Conservation (phyloP, 1,284 basidiomycete genomes). For the Trichosporon sp. region DNA sequence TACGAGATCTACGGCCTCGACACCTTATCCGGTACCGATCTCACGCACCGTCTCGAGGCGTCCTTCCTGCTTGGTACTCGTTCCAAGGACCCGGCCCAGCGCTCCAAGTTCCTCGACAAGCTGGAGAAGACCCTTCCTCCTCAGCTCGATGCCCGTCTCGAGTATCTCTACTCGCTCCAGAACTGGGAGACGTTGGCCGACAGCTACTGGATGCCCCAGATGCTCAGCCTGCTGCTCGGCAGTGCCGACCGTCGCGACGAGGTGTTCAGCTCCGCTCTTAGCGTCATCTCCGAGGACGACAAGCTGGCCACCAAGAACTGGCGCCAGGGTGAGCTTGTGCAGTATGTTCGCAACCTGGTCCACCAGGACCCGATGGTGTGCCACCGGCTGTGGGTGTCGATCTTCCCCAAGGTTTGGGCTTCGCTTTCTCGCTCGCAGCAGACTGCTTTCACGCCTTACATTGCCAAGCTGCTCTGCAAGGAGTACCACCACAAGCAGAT, state of each 20-base stretch:
- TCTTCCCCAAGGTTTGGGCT: constrained; percentile 86
- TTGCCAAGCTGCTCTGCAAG: constrained; percentile 85
- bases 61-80: constrained; percentile 91
- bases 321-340: constrained; percentile 59
- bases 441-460: constrained; percentile 79
- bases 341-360: constrained; percentile 74
- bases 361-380: constrained; percentile 74
- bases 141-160: constrained; percentile 73
- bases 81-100: constrained; percentile 70
- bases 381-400: constrained; percentile 81
- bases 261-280: constrained; percentile 26
- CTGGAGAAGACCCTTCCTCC: constrained; percentile 85
- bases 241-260: constrained; percentile 64
- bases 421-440: constrained; percentile 83
- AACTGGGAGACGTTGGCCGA: constrained; percentile 93
- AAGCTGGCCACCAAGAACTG: constrained; percentile 26
- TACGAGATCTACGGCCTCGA: constrained; percentile 92
- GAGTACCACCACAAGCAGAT: constrained; percentile 89
- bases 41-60: constrained; percentile 88
- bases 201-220: constrained; percentile 92
- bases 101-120: constrained; percentile 84
- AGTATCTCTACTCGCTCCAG: constrained; percentile 88
- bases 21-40: constrained; percentile 77
- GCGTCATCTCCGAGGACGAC: constrained; percentile 25
- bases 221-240: constrained; percentile 83